These are phyloP conservation scores for Chlorella sorokiniana DNA, from an alignment of 139 green algal species.

Conservation along the genomic window DNA sequence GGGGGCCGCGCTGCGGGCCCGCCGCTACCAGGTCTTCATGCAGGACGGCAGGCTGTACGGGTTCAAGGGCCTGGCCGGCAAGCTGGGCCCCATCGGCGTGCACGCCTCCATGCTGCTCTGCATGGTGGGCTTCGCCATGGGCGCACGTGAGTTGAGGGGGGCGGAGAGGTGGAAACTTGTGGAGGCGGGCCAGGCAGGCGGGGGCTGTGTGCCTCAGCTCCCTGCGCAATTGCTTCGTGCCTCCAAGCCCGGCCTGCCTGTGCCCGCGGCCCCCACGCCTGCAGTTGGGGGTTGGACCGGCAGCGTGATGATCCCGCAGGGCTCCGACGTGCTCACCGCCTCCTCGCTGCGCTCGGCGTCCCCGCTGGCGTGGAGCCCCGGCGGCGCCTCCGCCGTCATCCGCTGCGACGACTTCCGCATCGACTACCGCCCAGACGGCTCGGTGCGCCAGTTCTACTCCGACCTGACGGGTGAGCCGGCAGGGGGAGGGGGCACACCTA, in stretches of 20 bases:
- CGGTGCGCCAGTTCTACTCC: slow-evolving; percentile 90
- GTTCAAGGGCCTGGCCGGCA: slow-evolving; percentile 95
- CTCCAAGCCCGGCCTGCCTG: neutral
- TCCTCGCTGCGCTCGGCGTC: slow-evolving; percentile 39
- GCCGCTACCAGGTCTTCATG: slow-evolving; percentile 93
- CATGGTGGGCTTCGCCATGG: slow-evolving; percentile 78
- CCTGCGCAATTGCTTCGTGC: neutral
- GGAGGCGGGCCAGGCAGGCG: no score
- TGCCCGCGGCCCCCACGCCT: neutral
- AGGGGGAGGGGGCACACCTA: neutral
- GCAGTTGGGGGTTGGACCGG: slow-evolving; percentile 81
- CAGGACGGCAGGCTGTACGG: slow-evolving; percentile 84
- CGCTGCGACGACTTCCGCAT: slow-evolving; percentile 93
- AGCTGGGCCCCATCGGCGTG: slow-evolving; percentile 95
- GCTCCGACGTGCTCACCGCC: slow-evolving; percentile 46
- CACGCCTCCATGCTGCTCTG: slow-evolving; percentile 90
- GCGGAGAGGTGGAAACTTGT: no score
- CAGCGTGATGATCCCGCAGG: slow-evolving; percentile 76
- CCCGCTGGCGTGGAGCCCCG: slow-evolving; percentile 32
- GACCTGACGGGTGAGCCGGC: slow-evolving; percentile 64
- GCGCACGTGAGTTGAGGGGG: slow-evolving; percentile 36
- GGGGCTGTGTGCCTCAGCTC: no score
- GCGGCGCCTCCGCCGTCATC: slow-evolving; percentile 57
- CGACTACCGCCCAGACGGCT: slow-evolving; percentile 89
- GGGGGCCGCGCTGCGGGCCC: slow-evolving; percentile 54